A percentile compares a stretch with the other conserved stretches of the same genome.
phyloP scores from a whole-genome alignment of 306 rosid species.

The Spatholobus suberectus region DNA sequence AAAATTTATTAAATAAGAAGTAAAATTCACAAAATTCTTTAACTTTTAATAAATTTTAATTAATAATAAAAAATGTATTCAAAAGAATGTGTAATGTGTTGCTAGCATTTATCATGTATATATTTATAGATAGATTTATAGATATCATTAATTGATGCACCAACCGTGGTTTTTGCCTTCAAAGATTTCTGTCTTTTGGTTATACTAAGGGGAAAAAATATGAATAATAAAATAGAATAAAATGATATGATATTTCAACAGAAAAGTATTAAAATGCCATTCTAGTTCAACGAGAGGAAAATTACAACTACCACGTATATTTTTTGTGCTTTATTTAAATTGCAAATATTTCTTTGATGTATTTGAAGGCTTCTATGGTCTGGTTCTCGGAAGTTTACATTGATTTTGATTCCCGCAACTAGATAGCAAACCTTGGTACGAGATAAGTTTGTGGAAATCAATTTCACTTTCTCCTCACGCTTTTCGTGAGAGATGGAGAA shows the following conservation, averaged over 20 bases:
- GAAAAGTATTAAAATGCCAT: background rate
- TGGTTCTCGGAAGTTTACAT: background rate
- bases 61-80: too few relatives aligned
- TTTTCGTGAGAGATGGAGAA: background rate
- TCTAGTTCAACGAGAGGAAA: background rate
- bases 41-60: too few relatives aligned
- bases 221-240: background rate
- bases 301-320: background rate
- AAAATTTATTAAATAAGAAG: too few relatives aligned
- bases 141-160: conserved; percentile 18
- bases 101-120: too few relatives aligned
- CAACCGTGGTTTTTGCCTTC: background rate
- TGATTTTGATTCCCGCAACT: background rate
- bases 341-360: background rate
- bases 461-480: conserved; percentile 27
- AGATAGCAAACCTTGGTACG: background rate
- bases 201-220: background rate
- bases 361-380: background rate
- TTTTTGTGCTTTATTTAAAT: background rate
- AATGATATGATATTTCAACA: background rate
- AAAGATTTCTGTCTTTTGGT: background rate
- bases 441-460: conserved; percentile 33
- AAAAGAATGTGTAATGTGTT: too few relatives aligned
- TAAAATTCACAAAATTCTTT: too few relatives aligned
- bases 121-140: too few relatives aligned